Percentiles rank a stretch among this genome's conserved stretches.
These are phyloP conservation scores for Juglanconis juglandina DNA, from an alignment of 2,329 filamentous ascomycete species.

Conservation along the genomic window DNA sequence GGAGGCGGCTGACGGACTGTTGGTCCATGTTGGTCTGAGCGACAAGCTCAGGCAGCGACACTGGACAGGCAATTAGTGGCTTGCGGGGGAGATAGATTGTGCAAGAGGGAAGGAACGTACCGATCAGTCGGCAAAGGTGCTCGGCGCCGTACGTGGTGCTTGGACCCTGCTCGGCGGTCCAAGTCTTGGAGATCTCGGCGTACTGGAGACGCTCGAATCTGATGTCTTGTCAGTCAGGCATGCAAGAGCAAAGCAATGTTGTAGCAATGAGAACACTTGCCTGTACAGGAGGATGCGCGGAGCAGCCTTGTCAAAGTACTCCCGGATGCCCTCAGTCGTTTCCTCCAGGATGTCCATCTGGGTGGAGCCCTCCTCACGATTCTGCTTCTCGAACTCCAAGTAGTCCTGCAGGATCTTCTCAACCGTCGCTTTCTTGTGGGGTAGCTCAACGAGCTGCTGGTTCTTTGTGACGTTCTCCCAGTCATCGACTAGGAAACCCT, in stretches of 20 bases:
- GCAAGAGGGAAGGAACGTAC: slow-evolving; percentile 49
- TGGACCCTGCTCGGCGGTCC: slow-evolving; percentile 56
- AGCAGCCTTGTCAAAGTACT: slow-evolving; percentile 91
- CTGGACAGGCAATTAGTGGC: slow-evolving; percentile 40
- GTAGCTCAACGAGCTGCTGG: slow-evolving; percentile 81
- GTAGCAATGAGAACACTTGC: slow-evolving; percentile 34
- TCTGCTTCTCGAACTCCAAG: slow-evolving; percentile 63
- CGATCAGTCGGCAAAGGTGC: slow-evolving; percentile 83
- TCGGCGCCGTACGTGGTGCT: slow-evolving; percentile 89
- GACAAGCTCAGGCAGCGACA: slow-evolving; percentile 86
- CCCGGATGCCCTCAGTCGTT: slow-evolving; percentile 77
- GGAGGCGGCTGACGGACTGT: slow-evolving; percentile 81
- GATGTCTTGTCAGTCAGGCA: neutral
- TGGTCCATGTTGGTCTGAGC: slow-evolving; percentile 98
- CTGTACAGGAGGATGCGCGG: slow-evolving; percentile 84
- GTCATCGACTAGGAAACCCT: slow-evolving; percentile 91
- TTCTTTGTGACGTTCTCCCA: slow-evolving; percentile 99
- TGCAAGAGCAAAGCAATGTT: neutral
- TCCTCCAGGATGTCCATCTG: slow-evolving; percentile 87
- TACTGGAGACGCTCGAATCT: slow-evolving; percentile 92
- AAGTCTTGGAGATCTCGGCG: slow-evolving; percentile 69
- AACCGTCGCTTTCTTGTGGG: slow-evolving; percentile 67
- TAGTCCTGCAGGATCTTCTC: slow-evolving; percentile 79
- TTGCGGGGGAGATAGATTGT: neutral
- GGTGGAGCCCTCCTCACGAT: slow-evolving; percentile 62